Percentiles rank a stretch among this genome's conserved stretches.
phyloP scores from a whole-genome alignment of 1,284 basidiomycete species.

The Tremellales sp. region DNA sequence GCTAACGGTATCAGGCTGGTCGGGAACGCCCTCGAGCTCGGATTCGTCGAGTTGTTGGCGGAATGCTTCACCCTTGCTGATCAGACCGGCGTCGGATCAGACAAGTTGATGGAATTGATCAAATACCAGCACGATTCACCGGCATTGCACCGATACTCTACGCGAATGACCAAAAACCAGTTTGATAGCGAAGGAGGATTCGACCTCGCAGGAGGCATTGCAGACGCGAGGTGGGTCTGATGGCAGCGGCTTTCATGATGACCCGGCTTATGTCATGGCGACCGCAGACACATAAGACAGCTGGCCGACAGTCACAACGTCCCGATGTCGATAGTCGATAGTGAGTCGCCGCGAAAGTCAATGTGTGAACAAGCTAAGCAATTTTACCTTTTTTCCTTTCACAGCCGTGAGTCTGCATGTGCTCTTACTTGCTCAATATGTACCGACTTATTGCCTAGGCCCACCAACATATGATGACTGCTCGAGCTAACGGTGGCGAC shows the following conservation, averaged over 20 bases:
- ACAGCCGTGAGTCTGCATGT: slow-evolving; percentile 8
- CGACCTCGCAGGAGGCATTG: slow-evolving; percentile 81
- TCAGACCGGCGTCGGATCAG: slow-evolving; percentile 72
- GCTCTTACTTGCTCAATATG: no score
- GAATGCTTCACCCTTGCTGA: slow-evolving; percentile 80
- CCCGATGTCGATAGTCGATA: slow-evolving; percentile 75
- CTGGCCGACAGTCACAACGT: slow-evolving; percentile 61
- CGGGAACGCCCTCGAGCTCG: slow-evolving; percentile 45
- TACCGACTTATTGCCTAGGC: slow-evolving; percentile 22
- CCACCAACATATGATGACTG: slow-evolving; percentile 72
- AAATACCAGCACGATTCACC: slow-evolving; percentile 51
- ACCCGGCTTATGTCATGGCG: background rate
- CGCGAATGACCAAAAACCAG: slow-evolving; percentile 51
- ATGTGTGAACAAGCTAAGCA: background rate
- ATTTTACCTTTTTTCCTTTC: background rate
- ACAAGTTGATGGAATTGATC: slow-evolving; percentile 57
- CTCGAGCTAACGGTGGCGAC: slow-evolving; percentile 57
- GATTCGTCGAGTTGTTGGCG: slow-evolving; percentile 67
- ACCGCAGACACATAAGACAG: slow-evolving; percentile 48
- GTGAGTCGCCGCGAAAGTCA: slow-evolving; percentile 46
- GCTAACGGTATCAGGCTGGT: slow-evolving; percentile 29
- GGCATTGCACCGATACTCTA: slow-evolving; percentile 25
- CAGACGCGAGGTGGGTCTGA: slow-evolving; percentile 65
- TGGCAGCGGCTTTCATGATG: background rate
- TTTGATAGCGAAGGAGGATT: slow-evolving; percentile 80